Evolutionary conservation across 768 basidiomycete species (phyloP).

Genomic region (Grammothele lineata): DNA sequence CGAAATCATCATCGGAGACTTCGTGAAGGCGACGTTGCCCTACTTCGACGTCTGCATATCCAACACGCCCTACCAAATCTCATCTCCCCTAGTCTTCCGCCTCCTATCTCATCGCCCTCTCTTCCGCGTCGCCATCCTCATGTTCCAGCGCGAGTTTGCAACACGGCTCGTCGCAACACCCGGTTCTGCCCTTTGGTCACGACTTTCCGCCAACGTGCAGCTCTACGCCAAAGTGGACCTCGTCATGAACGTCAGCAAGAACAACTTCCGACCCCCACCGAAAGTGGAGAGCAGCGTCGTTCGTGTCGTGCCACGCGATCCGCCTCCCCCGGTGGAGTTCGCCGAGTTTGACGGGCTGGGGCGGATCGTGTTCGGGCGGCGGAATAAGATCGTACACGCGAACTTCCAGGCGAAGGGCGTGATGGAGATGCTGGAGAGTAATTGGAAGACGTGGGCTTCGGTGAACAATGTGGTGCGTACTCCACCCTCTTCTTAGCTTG

Average conservation of each 20-base stretch:
- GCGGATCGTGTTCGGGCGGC: slow-evolving; percentile 82
- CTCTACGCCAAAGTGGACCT: slow-evolving; percentile 96
- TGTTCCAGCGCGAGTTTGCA: slow-evolving; percentile 99
- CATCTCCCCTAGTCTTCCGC: slow-evolving; percentile 95
- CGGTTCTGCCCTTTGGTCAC: slow-evolving; percentile 83
- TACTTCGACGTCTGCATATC: slow-evolving; percentile 99
- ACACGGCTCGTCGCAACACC: slow-evolving; percentile 86
- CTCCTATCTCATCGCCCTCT: slow-evolving; percentile 94
- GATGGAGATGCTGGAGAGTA: slow-evolving; percentile 89
- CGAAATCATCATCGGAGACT: slow-evolving; percentile 94
- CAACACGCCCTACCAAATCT: slow-evolving; percentile 99
- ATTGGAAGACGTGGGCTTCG: slow-evolving; percentile 90
- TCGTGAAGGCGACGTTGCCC: slow-evolving; percentile 95
- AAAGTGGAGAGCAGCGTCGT: slow-evolving; percentile 93
- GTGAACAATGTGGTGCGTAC: slow-evolving; percentile 65
- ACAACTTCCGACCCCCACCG: slow-evolving; percentile 95
- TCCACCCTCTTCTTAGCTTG: too few relatives aligned
- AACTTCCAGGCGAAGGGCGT: slow-evolving; percentile 95
- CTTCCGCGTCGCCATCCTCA: slow-evolving; percentile 92
- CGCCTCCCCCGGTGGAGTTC: slow-evolving; percentile 92
- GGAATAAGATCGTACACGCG: slow-evolving; percentile 87
- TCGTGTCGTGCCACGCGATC: slow-evolving; percentile 86
- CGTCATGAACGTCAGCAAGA: slow-evolving; percentile 93
- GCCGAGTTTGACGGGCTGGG: slow-evolving; percentile 97
- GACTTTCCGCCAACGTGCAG: slow-evolving; percentile 94